phyloP scores from a whole-genome alignment of 208 protist species.

The Kentomonas sorsogonicus region DNA sequence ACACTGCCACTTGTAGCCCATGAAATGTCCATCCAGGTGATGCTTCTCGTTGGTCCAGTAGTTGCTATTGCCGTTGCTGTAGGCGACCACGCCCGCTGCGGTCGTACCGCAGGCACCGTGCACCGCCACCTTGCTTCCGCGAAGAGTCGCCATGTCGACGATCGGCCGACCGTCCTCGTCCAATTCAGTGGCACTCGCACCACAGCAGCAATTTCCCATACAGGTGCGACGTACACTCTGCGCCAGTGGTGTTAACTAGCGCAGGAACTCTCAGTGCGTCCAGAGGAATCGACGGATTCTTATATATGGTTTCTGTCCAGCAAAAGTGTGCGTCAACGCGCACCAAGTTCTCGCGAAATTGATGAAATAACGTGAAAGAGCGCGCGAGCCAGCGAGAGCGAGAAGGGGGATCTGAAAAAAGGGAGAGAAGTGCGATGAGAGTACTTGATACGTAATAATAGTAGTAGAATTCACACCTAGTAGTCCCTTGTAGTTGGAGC shows the following conservation, averaged over 20 bases:
- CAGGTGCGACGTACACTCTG: no score
- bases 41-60: constrained; percentile 41
- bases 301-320: neutral
- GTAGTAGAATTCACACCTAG: neutral
- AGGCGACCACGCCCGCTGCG: constrained; percentile 43
- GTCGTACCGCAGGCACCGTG: constrained; percentile 56
- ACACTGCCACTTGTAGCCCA: constrained; percentile 86
- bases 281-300: no score
- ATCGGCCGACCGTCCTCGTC: no score
- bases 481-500: neutral
- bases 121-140: no score
- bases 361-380: no score
- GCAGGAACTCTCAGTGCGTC: no score
- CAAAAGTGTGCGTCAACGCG: neutral
- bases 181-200: no score
- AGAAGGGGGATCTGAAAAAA: neutral
- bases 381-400: no score
- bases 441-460: neutral
- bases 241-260: no score
- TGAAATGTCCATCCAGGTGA: constrained; percentile 50
- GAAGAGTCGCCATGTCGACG: no score
- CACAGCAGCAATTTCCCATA: no score
- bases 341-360: neutral
- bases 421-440: neutral
- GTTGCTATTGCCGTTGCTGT: constrained; percentile 60